phyloP scores from a whole-genome alignment of 495 filamentous ascomycete genomes.

The Pseudevernia furfuracea region DNA sequence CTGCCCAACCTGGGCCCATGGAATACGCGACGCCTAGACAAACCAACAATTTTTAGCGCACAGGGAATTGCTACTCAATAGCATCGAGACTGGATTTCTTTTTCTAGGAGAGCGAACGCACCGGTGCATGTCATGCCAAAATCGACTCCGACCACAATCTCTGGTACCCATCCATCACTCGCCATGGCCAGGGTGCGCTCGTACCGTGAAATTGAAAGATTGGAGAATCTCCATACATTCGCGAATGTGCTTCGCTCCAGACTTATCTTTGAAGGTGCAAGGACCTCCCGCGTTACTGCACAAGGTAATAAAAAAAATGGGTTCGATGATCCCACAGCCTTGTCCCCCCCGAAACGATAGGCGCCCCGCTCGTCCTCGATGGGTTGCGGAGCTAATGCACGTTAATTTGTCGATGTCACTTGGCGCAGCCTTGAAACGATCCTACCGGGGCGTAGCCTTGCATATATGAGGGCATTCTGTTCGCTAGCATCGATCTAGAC shows the following conservation, averaged over 20 bases:
- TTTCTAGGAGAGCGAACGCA: conserved; percentile 22
- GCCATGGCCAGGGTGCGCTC: background rate
- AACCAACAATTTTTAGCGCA: conserved; percentile 4
- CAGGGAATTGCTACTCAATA: background rate
- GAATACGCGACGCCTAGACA: conserved; percentile 49
- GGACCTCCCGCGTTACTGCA: background rate
- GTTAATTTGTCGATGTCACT: background rate
- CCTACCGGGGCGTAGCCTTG: background rate
- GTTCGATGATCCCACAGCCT: conserved; percentile 7
- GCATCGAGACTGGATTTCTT: too few relatives aligned
- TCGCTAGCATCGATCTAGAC: background rate
- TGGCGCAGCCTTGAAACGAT: background rate
- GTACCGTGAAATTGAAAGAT: too few relatives aligned
- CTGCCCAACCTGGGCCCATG: conserved; percentile 36
- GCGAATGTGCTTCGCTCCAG: too few relatives aligned
- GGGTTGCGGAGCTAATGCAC: background rate
- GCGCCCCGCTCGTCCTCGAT: background rate
- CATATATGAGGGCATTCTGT: background rate
- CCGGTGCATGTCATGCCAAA: conserved; percentile 57
- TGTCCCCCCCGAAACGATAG: background rate
- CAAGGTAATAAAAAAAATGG: background rate
- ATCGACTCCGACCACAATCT: conserved; percentile 54
- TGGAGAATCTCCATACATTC: background rate
- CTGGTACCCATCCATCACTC: conserved; percentile 31
- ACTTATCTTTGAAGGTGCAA: background rate